Conservation (phyloP, 1,284 basidiomycete genomes). For the Cystobasidium sp. region DNA sequence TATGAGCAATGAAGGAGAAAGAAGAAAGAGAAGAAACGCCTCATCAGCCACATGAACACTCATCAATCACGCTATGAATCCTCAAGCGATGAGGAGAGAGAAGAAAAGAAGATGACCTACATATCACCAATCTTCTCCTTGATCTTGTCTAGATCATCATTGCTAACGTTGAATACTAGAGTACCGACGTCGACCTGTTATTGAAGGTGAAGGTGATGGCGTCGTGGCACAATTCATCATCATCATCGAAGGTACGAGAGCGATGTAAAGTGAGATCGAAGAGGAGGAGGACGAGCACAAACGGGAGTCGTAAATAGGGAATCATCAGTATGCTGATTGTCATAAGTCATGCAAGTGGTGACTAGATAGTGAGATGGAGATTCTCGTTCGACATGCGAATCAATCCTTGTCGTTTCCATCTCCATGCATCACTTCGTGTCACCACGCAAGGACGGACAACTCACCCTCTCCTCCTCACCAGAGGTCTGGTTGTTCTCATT, state of each 20-base stretch:
- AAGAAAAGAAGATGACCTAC: slow-evolving; percentile 4
- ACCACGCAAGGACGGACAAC: background rate
- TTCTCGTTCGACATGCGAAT: background rate
- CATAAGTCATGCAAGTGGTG: background rate
- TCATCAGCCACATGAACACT: background rate
- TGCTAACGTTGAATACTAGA: slow-evolving; percentile 22
- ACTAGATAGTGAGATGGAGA: background rate
- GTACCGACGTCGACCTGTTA: slow-evolving; percentile 37
- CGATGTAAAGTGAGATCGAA: slow-evolving; percentile 1
- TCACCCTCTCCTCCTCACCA: slow-evolving; percentile 35
- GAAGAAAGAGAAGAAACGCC: background rate
- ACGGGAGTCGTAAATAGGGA: background rate
- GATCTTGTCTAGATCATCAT: slow-evolving; percentile 26
- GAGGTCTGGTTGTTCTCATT: background rate
- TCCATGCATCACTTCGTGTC: background rate
- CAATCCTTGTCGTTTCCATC: background rate
- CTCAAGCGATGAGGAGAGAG: too few species aligned
- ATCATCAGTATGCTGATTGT: too few species aligned
- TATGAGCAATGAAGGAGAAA: background rate
- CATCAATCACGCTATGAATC: background rate
- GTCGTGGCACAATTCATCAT: background rate
- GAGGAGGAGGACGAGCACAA: background rate
- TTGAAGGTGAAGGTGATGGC: background rate
- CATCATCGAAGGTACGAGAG: slow-evolving; percentile 19
- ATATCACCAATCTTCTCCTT: slow-evolving; percentile 39